Conservation (phyloP, 2,329 filamentous ascomycete genomes). For the Ambrosiella xylebori region DNA sequence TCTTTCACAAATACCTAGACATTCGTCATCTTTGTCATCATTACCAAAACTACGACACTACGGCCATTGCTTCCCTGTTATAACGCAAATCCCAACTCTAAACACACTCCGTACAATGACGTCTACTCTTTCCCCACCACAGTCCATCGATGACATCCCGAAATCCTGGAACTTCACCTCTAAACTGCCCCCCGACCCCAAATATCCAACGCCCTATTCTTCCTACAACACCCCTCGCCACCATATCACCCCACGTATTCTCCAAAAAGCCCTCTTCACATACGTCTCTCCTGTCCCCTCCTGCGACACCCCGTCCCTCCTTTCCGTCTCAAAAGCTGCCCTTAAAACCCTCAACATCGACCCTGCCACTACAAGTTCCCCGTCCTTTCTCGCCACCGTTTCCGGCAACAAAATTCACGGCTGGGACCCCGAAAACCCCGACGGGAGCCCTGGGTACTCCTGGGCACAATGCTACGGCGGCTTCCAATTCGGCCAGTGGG, state of each 20-base stretch:
- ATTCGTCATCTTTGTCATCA: background rate
- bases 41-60: background rate
- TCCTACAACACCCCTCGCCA: constrained; percentile 70
- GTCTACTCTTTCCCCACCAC: background rate
- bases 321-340: constrained; percentile 64
- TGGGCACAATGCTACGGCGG: constrained; percentile 99
- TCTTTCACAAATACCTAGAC: background rate
- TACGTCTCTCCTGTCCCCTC: constrained; percentile 70
- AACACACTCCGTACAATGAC: constrained; percentile 1
- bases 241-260: constrained; percentile 61
- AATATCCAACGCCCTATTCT: constrained; percentile 61
- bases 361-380: constrained; percentile 46
- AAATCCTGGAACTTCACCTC: constrained; percentile 50
- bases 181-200: constrained; percentile 56
- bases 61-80: background rate
- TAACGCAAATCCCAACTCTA: background rate
- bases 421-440: constrained; percentile 37
- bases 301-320: constrained; percentile 51
- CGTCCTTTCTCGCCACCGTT: constrained; percentile 56
- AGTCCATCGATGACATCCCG: constrained; percentile 36
- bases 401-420: constrained; percentile 72
- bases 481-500: constrained; percentile 69
- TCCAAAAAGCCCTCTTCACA: constrained; percentile 72
- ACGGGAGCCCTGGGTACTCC: constrained; percentile 53
- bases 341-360: constrained; percentile 66